Conservation (phyloP, 768 basidiomycete species). For the Mycena amicta region DNA sequence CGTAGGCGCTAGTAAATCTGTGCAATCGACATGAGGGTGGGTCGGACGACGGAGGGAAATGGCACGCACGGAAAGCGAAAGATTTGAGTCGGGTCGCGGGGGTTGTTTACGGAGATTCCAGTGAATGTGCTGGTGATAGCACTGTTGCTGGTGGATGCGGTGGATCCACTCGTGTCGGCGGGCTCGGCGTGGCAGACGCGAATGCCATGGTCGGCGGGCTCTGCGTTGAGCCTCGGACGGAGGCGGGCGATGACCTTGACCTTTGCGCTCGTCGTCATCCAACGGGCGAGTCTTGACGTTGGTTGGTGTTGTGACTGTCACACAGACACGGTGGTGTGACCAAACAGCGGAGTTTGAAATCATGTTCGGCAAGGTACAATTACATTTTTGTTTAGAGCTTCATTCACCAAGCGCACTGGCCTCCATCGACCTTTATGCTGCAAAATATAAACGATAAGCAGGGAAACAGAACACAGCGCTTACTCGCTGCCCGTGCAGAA, state of each 20-base stretch:
- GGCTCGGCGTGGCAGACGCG: conserved; percentile 49
- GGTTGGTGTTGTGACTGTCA: background rate
- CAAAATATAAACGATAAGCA: background rate
- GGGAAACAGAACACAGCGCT: background rate
- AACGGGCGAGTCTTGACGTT: background rate
- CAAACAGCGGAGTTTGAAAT: background rate
- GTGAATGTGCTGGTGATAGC: conserved; percentile 38
- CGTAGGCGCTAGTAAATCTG: conserved; percentile 80
- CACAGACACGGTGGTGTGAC: background rate
- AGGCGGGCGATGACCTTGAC: conserved; percentile 76
- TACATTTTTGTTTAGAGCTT: background rate
- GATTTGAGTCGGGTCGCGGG: conserved; percentile 65
- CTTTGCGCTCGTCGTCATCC: conserved; percentile 34
- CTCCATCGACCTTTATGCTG: conserved; percentile 21
- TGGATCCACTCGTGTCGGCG: background rate
- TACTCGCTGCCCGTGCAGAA: conserved; percentile 60
- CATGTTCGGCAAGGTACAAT: background rate
- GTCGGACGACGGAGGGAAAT: background rate
- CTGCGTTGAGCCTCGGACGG: conserved; percentile 62
- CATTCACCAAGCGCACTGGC: conserved; percentile 19
- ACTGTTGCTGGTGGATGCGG: conserved; percentile 27
- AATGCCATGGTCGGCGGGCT: conserved; percentile 64
- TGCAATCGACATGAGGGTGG: background rate
- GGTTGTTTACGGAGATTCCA: conserved; percentile 66
- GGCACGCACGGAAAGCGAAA: conserved; percentile 73